Base-by-base conservation (phyloP, 2,329 filamentous ascomycete genomes). In the Pseudogymnoascus sp. region DNA sequence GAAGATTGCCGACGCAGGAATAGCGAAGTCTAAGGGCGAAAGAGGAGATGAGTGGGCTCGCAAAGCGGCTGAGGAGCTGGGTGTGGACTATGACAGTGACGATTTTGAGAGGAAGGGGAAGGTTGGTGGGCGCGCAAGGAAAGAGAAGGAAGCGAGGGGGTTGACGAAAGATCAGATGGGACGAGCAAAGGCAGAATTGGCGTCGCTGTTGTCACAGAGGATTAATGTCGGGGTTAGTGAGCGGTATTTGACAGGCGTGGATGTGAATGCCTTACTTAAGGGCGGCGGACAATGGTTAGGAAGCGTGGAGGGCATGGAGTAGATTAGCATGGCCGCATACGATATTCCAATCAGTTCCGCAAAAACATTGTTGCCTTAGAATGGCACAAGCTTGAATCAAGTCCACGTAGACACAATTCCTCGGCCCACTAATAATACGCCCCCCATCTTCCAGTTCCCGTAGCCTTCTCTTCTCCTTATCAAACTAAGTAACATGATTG, bases 1-100 rank as follows among this genome's bases (percentile, higher is more conserved):
- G 76, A 86, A 87, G 71, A 87, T 99, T 12, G 88, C 92, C 0
- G 93, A 97, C 69, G 83, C 89, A 1, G 80, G 80, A 0, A 82
- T 94, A 7, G 93, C 92, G 6, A 96, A 96, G 76, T 90, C 95
- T 72, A 96, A 93, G 75, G 85, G 87, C 8, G 85, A 84, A 61
- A 88, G 88, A 69, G 90, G 96, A 68, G 90, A 96, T 67, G 85
- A 90, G 62, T 94, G 92, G 86, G 79, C 97, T 68, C 85, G 85
- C 45, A 84, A 84, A 58, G 92, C 92, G 0, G 94, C 94, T 0
- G 92, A 97, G 63, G 93, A 97, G 66, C 80, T 99, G 0, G 94
- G 94, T 0, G 90, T 97, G 0, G 93, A 97, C 60, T 96, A 96
- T 72, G 92, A 97, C 71, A 89, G 86, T 64, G 92, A 96, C 36